Percentiles rank a stretch among this genome's conserved stretches.
Evolutionary conservation across 1,139 yeast species (phyloP).

Genomic region (Pneumocystis canis): DNA sequence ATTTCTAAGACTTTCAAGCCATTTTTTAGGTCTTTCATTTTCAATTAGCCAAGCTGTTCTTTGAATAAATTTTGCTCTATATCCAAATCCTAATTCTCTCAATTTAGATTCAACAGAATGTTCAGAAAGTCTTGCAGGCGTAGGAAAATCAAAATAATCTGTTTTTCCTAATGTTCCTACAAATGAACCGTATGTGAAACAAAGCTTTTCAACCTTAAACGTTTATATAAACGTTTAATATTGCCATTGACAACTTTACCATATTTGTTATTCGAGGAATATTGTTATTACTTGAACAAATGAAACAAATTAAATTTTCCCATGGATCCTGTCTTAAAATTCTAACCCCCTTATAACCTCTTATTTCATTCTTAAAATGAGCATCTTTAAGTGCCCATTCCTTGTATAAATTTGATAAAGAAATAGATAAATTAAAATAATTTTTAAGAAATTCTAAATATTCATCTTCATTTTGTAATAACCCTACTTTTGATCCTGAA

Average conservation of each 20-base stretch:
- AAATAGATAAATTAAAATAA: slow-evolving; percentile 54
- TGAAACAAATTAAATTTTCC: slow-evolving; percentile 82
- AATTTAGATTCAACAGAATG: slow-evolving; percentile 22
- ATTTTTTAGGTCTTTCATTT: slow-evolving; percentile 18
- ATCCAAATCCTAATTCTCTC: slow-evolving; percentile 70
- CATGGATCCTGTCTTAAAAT: slow-evolving; percentile 89
- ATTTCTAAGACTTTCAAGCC: slow-evolving; percentile 28
- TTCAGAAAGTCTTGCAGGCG: slow-evolving; percentile 38
- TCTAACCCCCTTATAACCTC: slow-evolving; percentile 53
- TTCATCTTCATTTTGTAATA: slow-evolving; percentile 21
- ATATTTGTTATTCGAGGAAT: slow-evolving; percentile 84
- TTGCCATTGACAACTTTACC: slow-evolving; percentile 33
- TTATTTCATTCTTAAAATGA: slow-evolving; percentile 27
- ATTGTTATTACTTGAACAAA: slow-evolving; percentile 91
- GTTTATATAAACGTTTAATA: not conserved
- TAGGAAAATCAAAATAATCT: slow-evolving; percentile 61
- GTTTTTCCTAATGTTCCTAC: slow-evolving; percentile 43
- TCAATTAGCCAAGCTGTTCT: slow-evolving; percentile 50
- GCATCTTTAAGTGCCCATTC: slow-evolving; percentile 51
- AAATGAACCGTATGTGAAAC: slow-evolving; percentile 53
- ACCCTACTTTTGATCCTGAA: not conserved
- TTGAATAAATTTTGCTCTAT: slow-evolving; percentile 75
- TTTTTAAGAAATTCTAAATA: slow-evolving; percentile 39
- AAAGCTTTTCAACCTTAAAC: slow-evolving; percentile 37
- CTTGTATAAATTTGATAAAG: slow-evolving; percentile 38